Evolutionary conservation across 1,284 basidiomycete species (phyloP).

Genomic region (Pseudozyma tsukubaensis): DNA sequence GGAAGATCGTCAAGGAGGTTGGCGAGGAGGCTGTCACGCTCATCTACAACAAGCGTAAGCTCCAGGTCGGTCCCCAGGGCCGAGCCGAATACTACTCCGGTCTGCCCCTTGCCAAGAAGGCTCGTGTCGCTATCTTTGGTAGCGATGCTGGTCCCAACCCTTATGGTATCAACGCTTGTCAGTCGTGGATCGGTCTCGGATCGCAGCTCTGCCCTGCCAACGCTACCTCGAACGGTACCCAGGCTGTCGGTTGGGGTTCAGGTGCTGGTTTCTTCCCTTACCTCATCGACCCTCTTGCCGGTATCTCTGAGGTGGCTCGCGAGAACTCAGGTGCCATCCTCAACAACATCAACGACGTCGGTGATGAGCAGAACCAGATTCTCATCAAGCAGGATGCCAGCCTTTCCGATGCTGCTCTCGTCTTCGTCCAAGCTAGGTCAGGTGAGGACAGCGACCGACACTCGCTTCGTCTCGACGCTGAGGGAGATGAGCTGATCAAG

Average conservation of each 20-base stretch:
- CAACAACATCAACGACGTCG: constrained; percentile 41
- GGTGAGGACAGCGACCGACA: constrained; percentile 70
- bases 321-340: constrained; percentile 32
- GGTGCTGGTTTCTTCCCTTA: constrained; percentile 52
- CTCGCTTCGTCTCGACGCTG: constrained; percentile 67
- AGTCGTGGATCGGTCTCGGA: constrained; percentile 43
- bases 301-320: constrained; percentile 30
- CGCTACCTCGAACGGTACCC: constrained; percentile 39
- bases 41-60: constrained; percentile 37
- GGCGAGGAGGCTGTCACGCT: constrained; percentile 40
- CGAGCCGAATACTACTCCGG: constrained; percentile 22
- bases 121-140: constrained; percentile 40
- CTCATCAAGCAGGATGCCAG: constrained; percentile 26
- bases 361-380: constrained; percentile 31
- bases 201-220: constrained; percentile 50
- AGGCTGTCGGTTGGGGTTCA: constrained; percentile 33
- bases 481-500: constrained; percentile 68
- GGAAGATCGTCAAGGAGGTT: constrained; percentile 38
- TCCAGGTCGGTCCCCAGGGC: constrained; percentile 44
- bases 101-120: constrained; percentile 42
- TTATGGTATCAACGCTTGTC: constrained; percentile 39
- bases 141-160: constrained; percentile 44
- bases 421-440: constrained; percentile 69
- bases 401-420: constrained; percentile 38
- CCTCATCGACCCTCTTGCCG: constrained; percentile 56